These are phyloP conservation scores for Luffa aegyptiaca DNA, from an alignment of 306 rosid species.

Conservation along the genomic window DNA sequence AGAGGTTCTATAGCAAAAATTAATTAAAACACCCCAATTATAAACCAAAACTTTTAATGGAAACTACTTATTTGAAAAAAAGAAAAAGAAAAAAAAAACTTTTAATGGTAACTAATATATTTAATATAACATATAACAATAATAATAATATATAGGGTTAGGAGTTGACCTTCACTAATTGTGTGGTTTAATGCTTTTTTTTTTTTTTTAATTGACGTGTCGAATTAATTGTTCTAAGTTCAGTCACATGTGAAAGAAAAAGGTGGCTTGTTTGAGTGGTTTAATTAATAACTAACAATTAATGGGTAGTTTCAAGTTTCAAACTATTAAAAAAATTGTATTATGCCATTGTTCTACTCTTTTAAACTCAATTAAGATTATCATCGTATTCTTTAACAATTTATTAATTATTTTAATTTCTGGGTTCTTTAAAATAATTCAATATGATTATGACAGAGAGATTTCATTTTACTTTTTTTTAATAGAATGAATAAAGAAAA, in stretches of 20 bases:
- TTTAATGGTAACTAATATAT: background rate
- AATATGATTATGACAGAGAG: background rate
- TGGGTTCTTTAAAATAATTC: no score
- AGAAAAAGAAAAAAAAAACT: no score
- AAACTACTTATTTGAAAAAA: background rate
- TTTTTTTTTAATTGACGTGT: background rate
- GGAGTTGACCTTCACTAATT: background rate
- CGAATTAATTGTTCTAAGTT: background rate
- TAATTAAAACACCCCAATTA: background rate
- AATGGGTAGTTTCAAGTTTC: background rate
- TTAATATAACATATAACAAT: background rate
- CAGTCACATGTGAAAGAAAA: background rate
- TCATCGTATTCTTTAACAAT: no score
- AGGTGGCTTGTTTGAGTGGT: background rate
- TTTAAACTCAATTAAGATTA: no score
- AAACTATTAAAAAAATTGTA: background rate
- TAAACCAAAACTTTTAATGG: background rate
- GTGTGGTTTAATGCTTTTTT: background rate
- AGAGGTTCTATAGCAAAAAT: background rate
- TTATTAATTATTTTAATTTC: no score
- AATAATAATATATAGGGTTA: background rate
- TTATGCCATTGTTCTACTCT: background rate
- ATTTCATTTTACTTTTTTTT: no score
- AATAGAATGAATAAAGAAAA: background rate
- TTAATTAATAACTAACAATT: background rate